Evolutionary conservation across 805 yeast species (phyloP).

Genomic region (Wickerhamiella shivajii): DNA sequence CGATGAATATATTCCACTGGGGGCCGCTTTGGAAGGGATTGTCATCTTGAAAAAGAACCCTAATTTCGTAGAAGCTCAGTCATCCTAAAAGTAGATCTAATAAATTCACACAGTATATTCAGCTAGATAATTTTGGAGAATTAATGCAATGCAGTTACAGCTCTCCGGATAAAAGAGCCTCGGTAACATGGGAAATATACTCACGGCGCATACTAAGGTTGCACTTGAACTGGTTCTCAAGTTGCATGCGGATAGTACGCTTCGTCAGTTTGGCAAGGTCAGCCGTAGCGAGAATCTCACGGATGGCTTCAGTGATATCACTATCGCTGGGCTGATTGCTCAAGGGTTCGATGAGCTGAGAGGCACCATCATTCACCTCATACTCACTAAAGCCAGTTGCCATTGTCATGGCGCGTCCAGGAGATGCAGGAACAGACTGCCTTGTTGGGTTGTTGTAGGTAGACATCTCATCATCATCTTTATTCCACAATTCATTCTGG

Average conservation of each 20-base stretch:
- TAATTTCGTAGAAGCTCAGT: constrained; percentile 21
- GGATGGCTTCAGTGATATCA: constrained; percentile 24
- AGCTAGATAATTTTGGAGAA: not conserved
- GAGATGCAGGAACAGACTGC: not conserved
- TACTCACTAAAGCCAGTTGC: not conserved
- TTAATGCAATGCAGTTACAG: constrained; percentile 14
- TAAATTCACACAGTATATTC: constrained; percentile 1
- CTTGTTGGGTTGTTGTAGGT: not conserved
- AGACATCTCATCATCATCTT: constrained; percentile 7
- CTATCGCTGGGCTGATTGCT: constrained; percentile 24
- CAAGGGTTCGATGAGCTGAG: too few species aligned
- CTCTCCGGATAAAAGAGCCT: constrained; percentile 29
- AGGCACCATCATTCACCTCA: too few species aligned
- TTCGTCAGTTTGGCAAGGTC: constrained; percentile 28
- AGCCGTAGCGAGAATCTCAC: constrained; percentile 26
- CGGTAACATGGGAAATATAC: constrained; percentile 27
- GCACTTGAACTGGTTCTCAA: constrained; percentile 25
- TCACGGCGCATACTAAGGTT: constrained; percentile 24
- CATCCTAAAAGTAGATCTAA: constrained; percentile 3
- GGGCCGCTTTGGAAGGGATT: constrained; percentile 78
- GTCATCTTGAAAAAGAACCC: constrained; percentile 88
- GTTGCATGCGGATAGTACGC: constrained; percentile 24
- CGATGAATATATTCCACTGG: constrained; percentile 75
- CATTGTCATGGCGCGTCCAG: constrained; percentile 3
- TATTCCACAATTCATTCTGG: constrained; percentile 35